Evolutionary conservation across 495 filamentous ascomycete genomes (phyloP), one percentile per base, ranked within the genome.

Genomic region (Penicillium turbatum): DNA sequence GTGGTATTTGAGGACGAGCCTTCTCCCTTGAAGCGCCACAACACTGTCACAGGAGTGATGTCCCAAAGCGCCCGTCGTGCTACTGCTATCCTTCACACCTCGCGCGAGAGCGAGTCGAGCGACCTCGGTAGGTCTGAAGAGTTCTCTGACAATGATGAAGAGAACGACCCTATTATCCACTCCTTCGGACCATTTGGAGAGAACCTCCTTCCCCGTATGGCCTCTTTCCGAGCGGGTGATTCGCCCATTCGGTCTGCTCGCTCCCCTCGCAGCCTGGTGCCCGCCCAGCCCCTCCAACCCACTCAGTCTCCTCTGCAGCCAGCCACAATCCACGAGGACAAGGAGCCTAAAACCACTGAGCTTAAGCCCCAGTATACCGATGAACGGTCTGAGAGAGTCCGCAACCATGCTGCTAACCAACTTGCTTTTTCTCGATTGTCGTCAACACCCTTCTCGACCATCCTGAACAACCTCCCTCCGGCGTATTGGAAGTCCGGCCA

Each of bases 401-500:
- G 60, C 67, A 90, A 97, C 64, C 95, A 97, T 63, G 84, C 92
- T 45, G 79, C 88, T 62, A 98, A 97, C 67, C 93, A 98, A 68
- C 78, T 98, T 16, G 92, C 95, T n/a, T 98, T 87, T 67, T 96
- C 93, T 11, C 89, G 95, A 16, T 76, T 97, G 2, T 89, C 91
- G n/a, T 93, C 92, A 10, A 92, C 89, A 1, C 92, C 93, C 1
- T 82, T 97, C 34, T 91, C 91, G 1, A 86, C 87, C 10, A 89
- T 98, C 52, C 71, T 95, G 70, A 84, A 81, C 65, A 88, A 93
- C 62, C 82, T 97, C 5, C 92, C 93, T 9, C 72, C 83, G 5
- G 81, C 86, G 21, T 70, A 86, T 11, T 75, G 74, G 69, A 75
- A 66, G 51, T 66, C 62, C 31, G 76, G 80, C 44, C 64, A 61